phyloP scores from a whole-genome alignment of 148 eudicot genomes.

The Diospyros lotus region DNA sequence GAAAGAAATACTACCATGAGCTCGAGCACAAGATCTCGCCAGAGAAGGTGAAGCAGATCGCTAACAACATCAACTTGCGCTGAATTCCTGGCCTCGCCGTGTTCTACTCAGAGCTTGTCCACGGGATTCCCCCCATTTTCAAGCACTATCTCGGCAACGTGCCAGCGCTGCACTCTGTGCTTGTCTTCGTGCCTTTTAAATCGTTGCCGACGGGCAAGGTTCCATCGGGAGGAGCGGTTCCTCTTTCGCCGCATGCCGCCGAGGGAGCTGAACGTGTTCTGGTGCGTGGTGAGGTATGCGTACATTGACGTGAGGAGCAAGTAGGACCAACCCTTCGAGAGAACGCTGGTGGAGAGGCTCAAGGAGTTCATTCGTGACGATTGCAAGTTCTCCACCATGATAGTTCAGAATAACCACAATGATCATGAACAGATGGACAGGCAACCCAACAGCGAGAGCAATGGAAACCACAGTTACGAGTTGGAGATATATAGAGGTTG shows the following conservation, averaged over 20 bases:
- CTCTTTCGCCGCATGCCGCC: constrained; percentile 54
- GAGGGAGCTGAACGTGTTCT: constrained; percentile 40
- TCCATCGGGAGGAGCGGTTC: constrained; percentile 45
- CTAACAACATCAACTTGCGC: constrained; percentile 18
- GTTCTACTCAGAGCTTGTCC: constrained; percentile 76
- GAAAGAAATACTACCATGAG: constrained; percentile 65
- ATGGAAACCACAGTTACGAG: constrained; percentile 4
- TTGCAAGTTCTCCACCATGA: neutral
- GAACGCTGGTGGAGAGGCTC: constrained; percentile 31
- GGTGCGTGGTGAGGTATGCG: constrained; percentile 61
- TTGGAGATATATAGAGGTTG: constrained; percentile 29
- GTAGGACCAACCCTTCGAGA: constrained; percentile 39
- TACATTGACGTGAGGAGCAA: constrained; percentile 43
- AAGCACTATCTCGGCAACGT: constrained; percentile 62
- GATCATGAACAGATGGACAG: neutral
- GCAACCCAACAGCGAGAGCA: neutral
- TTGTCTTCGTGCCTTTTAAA: constrained; percentile 60
- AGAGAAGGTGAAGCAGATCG: constrained; percentile 39
- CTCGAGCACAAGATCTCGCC: constrained; percentile 55
- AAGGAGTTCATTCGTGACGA: constrained; percentile 40
- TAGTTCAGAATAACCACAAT: neutral
- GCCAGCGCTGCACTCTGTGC: constrained; percentile 56
- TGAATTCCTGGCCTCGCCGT: constrained; percentile 61
- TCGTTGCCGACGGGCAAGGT: constrained; percentile 59
- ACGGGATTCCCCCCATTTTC: constrained; percentile 80